Evolutionary conservation across 2,329 filamentous ascomycete genomes (phyloP).

Genomic region (Phyllachora maydis): DNA sequence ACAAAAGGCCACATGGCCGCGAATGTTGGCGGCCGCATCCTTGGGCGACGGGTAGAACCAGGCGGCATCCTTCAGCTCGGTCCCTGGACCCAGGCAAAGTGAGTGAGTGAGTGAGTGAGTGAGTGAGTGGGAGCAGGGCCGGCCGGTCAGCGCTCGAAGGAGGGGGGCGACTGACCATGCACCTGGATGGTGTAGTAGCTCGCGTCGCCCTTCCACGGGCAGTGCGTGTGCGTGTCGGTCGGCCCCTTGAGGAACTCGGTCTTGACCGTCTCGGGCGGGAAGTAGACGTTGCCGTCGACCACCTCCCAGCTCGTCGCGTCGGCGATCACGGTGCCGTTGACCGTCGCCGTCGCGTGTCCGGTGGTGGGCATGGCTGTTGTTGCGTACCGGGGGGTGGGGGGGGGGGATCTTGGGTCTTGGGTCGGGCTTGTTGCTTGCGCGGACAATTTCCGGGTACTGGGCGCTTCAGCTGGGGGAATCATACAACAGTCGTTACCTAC

Average conservation of each 20-base stretch:
- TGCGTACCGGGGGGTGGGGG: no score
- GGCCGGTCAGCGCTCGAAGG: no score
- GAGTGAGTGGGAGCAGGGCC: no score
- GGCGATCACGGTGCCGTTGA: conserved; percentile 27
- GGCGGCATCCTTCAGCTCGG: conserved; percentile 27
- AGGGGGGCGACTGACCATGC: conserved; percentile 13
- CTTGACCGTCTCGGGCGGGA: conserved; percentile 22
- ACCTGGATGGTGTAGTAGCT: conserved; percentile 32
- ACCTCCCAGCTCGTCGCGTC: conserved; percentile 27
- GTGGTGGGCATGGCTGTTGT: neutral
- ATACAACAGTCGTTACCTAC: no score
- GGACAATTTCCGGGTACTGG: no score
- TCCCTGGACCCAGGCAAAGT: conserved; percentile 11
- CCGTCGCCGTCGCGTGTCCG: conserved; percentile 17
- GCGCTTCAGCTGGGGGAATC: no score
- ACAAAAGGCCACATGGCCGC: conserved; percentile 37
- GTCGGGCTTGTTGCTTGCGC: no score
- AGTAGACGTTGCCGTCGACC: conserved; percentile 38
- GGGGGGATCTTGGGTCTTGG: no score
- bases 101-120: neutral
- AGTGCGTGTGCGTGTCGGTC: conserved; percentile 25
- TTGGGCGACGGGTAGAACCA: conserved; percentile 35
- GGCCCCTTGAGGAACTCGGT: conserved; percentile 14
- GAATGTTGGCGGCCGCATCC: conserved; percentile 26
- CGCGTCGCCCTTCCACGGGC: conserved; percentile 35